Evolutionary conservation across 2,329 filamentous ascomycete genomes (phyloP).

Genomic region (Teratosphaeria epicoccoides): DNA sequence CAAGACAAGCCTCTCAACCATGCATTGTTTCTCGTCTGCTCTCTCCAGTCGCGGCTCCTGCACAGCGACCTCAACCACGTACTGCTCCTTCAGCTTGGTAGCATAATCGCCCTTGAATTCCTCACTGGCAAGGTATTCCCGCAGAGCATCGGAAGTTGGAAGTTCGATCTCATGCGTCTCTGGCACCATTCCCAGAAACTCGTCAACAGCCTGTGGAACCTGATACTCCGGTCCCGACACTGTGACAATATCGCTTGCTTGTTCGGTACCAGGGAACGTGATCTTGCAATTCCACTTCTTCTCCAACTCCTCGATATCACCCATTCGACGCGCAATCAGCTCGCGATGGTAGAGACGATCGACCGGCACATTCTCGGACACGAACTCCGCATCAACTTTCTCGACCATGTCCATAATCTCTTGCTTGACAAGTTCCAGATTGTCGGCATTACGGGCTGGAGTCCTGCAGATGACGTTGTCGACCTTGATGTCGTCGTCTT

Average conservation of each 20-base stretch:
- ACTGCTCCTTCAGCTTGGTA: conserved; percentile 76
- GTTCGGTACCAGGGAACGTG: conserved; percentile 92
- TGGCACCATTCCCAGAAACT: conserved; percentile 94
- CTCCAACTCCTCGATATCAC: conserved; percentile 86
- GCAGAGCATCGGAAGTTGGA: conserved; percentile 61
- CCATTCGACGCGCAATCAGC: conserved; percentile 67
- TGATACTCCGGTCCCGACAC: conserved; percentile 97
- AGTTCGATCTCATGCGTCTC: conserved; percentile 89
- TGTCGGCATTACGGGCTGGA: conserved; percentile 91
- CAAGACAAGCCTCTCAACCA: conserved; percentile 37
- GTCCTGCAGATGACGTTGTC: conserved; percentile 99
- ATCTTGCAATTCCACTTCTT: conserved; percentile 99
- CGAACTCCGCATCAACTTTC: conserved; percentile 92
- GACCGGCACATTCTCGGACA: conserved; percentile 83
- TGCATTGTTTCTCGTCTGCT: conserved; percentile 31
- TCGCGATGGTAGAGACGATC: conserved; percentile 93
- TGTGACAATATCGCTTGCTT: conserved; percentile 90
- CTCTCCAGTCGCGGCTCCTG: conserved; percentile 40
- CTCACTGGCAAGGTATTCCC: conserved; percentile 69
- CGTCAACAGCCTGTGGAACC: conserved; percentile 91
- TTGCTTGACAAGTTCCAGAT: conserved; percentile 91
- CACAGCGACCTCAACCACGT: conserved; percentile 78
- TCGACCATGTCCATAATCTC: conserved; percentile 99
- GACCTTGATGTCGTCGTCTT: conserved; percentile 96
- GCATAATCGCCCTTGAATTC: conserved; percentile 73